These are phyloP conservation scores for Penicillium sclerotiorum DNA, from an alignment of 2,329 filamentous ascomycete genomes.

Conservation along the genomic window DNA sequence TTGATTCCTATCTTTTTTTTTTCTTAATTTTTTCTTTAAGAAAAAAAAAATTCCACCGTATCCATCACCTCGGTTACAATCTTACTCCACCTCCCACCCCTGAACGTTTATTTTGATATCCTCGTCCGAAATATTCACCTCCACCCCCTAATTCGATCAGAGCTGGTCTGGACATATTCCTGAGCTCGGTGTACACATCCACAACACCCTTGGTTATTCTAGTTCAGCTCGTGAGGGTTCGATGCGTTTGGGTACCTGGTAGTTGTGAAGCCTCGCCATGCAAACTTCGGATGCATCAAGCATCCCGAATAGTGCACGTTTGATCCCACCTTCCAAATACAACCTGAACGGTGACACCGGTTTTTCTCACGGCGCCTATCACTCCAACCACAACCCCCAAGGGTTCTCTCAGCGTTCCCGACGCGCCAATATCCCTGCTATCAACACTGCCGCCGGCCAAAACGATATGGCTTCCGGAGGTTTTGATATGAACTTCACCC, in stretches of 20 bases:
- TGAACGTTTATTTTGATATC: conserved; percentile 28
- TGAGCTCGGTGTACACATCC: no score
- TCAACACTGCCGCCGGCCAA: conserved; percentile 74
- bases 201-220: not conserved
- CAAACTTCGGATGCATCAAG: conserved; percentile 74
- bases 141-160: not conserved
- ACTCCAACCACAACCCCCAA: conserved; percentile 48
- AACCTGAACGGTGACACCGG: conserved; percentile 72
- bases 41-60: conserved; percentile 1
- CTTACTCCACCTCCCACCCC: conserved; percentile 10
- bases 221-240: conserved; percentile 27
- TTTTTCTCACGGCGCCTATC: conserved; percentile 90
- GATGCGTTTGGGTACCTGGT: not conserved
- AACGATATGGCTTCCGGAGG: conserved; percentile 80
- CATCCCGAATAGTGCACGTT: conserved; percentile 62
- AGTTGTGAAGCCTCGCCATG: conserved; percentile 68
- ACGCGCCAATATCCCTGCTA: conserved; percentile 80
- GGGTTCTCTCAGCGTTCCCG: conserved; percentile 85
- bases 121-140: conserved; percentile 57
- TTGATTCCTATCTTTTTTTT: conserved; percentile 11
- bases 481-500: conserved; percentile 98
- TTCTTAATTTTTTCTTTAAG: conserved; percentile 4
- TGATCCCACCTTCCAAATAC: conserved; percentile 67
- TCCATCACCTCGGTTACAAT: conserved; percentile 6
- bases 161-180: no score